Base-by-base conservation (phyloP, 2,329 filamentous ascomycete genomes). In the Coniella vitis region DNA sequence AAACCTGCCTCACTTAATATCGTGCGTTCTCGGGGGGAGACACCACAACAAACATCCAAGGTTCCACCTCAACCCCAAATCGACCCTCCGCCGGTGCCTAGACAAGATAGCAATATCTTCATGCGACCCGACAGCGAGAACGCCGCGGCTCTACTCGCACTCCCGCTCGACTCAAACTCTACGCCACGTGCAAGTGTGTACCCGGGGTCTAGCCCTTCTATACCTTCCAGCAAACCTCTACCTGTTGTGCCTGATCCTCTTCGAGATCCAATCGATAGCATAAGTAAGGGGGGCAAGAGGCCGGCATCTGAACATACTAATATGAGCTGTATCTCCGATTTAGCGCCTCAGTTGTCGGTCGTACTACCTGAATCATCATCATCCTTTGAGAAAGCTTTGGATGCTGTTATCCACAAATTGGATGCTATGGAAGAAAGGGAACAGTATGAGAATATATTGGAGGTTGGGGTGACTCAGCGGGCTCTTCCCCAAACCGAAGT, bases 371-470 rank as follows among this genome's bases (percentile, higher is more conserved):
- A 54, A n/a, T 56, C 56, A 8, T 56, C 58, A 7, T 62, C 56
- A 8, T 61, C 57, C 1, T 56, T 61, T 16, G 57, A 62, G 31
- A 56, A 56, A 34, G 60, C 60, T 1, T 52, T 63, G 1, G 60
- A 63, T 39, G 56, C 56, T n/a, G 56, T 60, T 3, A 55, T 61
- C n/a, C 46, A 54, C 20, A 60, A 58, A 45, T 46, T 63, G 16
- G 56, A 61, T n/a, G 55, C 53, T 17, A 58, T 63, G 56, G 58
- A 58, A 5, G 56, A 59, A n/a, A 52, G 49, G 21, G 48, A n/a
- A 38, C 49, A 34, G 7, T 37, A 42, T 9, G 45, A 49, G 45
- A 47, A 37, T 31, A 45, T 32, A 4, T 10, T 20, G 16, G 36
- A 36, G 17, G n/a, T 32, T 9, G 48, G 54, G 20, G 47, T 36